Base-by-base conservation (phyloP, 148 eudicot species). In the Simmondsia chinensis region DNA sequence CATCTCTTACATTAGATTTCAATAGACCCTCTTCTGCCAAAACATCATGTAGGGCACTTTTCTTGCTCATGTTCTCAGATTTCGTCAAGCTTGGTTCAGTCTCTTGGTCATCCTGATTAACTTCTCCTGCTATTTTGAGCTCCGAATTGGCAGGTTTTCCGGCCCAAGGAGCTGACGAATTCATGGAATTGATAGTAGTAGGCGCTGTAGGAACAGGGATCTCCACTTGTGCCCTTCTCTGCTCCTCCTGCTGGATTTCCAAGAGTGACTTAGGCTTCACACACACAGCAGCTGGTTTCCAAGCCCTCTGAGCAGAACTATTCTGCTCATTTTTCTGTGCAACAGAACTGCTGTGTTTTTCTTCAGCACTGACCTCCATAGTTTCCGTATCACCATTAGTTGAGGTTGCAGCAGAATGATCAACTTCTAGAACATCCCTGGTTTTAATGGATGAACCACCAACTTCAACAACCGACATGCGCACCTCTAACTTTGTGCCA, bases 201-300 rank as follows among this genome's bases (percentile, higher is more conserved):
- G 83, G 42, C 35, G 61, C 60, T 13, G 68, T 69, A 37, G 79
- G 46, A 56, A 39, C 60, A 7, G 66, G 61, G 38, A 25, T 39
- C 50, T 75, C 83, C 53, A 50, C 48, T 12, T 74, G 76, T 12
- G 68, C 82, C 54, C 65, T 82, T 34, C 53, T 65, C 56, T 86
- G 86, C 63, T 93, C 96, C 60, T 93, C 99, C 64, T 79, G 77
- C 34, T 93, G 99, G 68, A 86, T 93, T 66, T 93, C 99, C 40
- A 79, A n/a, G 4, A 93, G 63, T 30, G 94, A 79, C 57, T 79
- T 86, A 10, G 99, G 94, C 76, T 80, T 86, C 36, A 86, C 81
- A 66, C 64, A 70, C 19, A 80, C n/a, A n/a, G n/a, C 84, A 42
- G 99, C 79, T 46, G 86, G 89, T 56, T 93, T 93, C 99, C 99